Base-by-base conservation (phyloP, 768 basidiomycete species). In the Boletus rubescentipes region DNA sequence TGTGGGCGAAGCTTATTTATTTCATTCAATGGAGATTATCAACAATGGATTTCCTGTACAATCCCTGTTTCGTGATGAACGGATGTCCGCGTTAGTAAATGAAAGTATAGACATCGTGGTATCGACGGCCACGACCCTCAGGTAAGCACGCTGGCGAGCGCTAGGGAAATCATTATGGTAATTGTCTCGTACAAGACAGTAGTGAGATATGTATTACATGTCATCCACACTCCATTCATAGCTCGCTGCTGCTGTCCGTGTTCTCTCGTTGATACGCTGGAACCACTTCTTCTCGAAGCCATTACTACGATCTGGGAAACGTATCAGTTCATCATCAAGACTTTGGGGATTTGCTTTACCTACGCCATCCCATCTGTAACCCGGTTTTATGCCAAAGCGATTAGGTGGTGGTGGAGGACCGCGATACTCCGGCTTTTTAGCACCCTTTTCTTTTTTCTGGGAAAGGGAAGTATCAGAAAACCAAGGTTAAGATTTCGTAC, bases 321-420 rank as follows among this genome's bases (percentile, higher is more conserved):
- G 15, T n/a, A 32, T 61, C 34, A 58, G 56, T 3, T n/a, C 4
- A 26, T 49, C 15, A 15, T 62, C 21, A 48, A 32, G 5, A 5
- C 14, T 12, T 50, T 15, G 5, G 46, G 11, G 12, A 38, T 9
- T 41, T 36, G 46, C 77, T 81, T 59, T 57, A 93, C 95, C 95
- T 58, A 98, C 97, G 29, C 97, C 97, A 68, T 99, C 97, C 97
- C 97, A 99, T 66, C 96, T 79, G 69, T 94, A 93, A 1, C 97
- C 97, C 23, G 97, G 97, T 59, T 82, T 88, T 58, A 99, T 98
- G 21, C 89, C 88, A 69, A 96, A 98, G 8, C 97, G 85, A 73
- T 99, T 98, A 9, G 96, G 95, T 14, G 93, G 88, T 1, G 92
- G 91, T 0, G 87, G 82, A 1, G 95, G 92, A 12, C 95, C 94